A percentile compares a stretch with the other conserved stretches of the same genome.
Evolutionary conservation across 148 eudicot genomes (phyloP).

Genomic region (Camellia sinensis): DNA sequence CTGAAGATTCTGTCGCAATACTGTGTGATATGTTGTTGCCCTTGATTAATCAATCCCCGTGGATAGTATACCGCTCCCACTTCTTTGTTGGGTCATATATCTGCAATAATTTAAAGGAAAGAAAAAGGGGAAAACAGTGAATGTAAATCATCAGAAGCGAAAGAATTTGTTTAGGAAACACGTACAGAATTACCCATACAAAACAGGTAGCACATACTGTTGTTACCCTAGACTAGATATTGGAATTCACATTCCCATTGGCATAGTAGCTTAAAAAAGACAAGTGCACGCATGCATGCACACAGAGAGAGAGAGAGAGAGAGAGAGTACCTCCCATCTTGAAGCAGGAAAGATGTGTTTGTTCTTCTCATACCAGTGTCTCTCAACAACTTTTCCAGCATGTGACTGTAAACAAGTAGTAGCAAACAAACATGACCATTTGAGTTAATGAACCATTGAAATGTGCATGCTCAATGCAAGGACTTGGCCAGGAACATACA

Average conservation of each 20-base stretch:
- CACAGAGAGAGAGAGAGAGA: slow-evolving; percentile 6
- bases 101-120: slow-evolving; percentile 35
- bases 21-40: neutral
- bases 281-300: neutral
- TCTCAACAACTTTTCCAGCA: slow-evolving; percentile 98
- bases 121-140: neutral
- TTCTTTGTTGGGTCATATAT: slow-evolving; percentile 90
- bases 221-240: neutral
- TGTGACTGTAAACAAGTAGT: slow-evolving; percentile 62
- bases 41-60: slow-evolving; percentile 57
- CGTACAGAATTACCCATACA: neutral
- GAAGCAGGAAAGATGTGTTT: slow-evolving; percentile 98
- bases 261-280: neutral
- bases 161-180: neutral
- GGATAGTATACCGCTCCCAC: slow-evolving; percentile 96
- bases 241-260: neutral
- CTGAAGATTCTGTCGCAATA: neutral
- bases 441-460: neutral
- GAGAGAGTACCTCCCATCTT: slow-evolving; percentile 85
- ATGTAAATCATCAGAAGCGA: neutral
- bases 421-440: neutral
- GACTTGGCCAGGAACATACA: neutral
- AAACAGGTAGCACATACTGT: neutral
- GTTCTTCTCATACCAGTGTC: slow-evolving; percentile 99
- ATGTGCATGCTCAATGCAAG: neutral